These are phyloP conservation scores for Fusarium zealandicum DNA, from an alignment of 2,329 filamentous ascomycete genomes.

Conservation along the genomic window DNA sequence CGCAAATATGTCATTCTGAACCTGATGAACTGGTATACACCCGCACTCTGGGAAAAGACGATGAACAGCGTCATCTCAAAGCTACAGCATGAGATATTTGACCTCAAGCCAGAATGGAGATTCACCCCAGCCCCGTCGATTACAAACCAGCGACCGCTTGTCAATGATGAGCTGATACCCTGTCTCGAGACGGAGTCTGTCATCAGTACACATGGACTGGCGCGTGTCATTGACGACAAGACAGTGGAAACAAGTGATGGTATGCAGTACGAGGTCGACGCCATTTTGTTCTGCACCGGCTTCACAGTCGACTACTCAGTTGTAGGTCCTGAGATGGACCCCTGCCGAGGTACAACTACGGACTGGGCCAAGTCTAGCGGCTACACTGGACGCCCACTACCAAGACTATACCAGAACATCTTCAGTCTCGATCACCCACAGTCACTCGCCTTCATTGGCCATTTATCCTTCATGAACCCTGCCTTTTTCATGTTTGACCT, in stretches of 20 bases:
- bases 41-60: slow-evolving; percentile 5
- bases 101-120: slow-evolving; percentile 9
- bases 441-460: slow-evolving; percentile 5
- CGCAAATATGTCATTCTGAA: slow-evolving; percentile 12
- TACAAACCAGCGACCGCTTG: slow-evolving; percentile 7
- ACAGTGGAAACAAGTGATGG: slow-evolving; percentile 10
- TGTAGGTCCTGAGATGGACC: not conserved
- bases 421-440: slow-evolving; percentile 9
- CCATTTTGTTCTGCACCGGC: slow-evolving; percentile 9
- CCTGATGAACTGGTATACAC: slow-evolving; percentile 4
- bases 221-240: slow-evolving; percentile 3
- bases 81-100: slow-evolving; percentile 1
- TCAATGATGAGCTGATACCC: slow-evolving; percentile 6
- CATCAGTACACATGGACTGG: slow-evolving; percentile 1
- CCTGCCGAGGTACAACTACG: slow-evolving; percentile 1
- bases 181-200: slow-evolving; percentile 2
- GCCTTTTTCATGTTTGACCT: slow-evolving; percentile 11
- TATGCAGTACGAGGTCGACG: slow-evolving; percentile 1
- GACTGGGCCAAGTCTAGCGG: slow-evolving; percentile 4
- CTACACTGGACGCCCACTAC: not conserved
- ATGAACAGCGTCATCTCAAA: slow-evolving; percentile 12
- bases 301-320: slow-evolving; percentile 9
- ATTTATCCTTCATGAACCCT: slow-evolving; percentile 10
- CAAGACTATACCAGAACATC: slow-evolving; percentile 7
- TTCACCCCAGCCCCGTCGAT: slow-evolving; percentile 11